Evolutionary conservation across 768 basidiomycete species (phyloP), one percentile per base, ranked within the genome.

Genomic region (Sarcodon sp.): DNA sequence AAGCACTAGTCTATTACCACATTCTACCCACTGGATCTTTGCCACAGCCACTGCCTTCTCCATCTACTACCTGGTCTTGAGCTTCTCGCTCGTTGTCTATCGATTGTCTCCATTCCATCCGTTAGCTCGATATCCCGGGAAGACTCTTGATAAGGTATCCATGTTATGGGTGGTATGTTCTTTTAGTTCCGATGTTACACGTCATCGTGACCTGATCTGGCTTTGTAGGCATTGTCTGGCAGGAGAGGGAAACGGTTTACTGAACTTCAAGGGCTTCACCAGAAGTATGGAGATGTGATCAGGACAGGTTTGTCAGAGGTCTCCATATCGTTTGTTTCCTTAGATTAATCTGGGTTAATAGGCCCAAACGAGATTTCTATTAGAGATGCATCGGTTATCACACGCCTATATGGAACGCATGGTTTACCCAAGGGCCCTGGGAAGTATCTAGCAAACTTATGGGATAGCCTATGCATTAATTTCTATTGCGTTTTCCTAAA

Each of bases 31-130:
- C 1, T 21, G 16, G 18, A 36, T 32, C 21, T 15, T 39, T n/a
- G 34, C 44, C 16, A 32, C 34, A 31, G 27, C 44, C 21, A 7
- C 44, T 32, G 10, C 18, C 6, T 53, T 48, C 21, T 3, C 45
- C 37, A 50, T 44, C 7, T 57, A 50, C 18, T 55, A 46, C 48
- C 18, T 37, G 7, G 49, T 52, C 3, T 47, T 57, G 10, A 38
- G 27, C 9, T 45, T 37, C 31, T 57, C 54, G 11, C 35, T 57
- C 12, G 10, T 35, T 31, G 5, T 37, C 6, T 57, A 57, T 45
- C 56, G 56, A 6, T 33, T 57, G n/a, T 55, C 56, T 9, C 56
- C 56, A 11, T 52, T 55, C 47, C 56, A 57, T 33, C 56, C 56
- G 16, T 53, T 57, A 6, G 48, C 54, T 3, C 50, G 46, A 3